These are phyloP conservation scores for Eucalyptus globulus DNA, from an alignment of 345 rosid genomes.

Conservation along the genomic window DNA sequence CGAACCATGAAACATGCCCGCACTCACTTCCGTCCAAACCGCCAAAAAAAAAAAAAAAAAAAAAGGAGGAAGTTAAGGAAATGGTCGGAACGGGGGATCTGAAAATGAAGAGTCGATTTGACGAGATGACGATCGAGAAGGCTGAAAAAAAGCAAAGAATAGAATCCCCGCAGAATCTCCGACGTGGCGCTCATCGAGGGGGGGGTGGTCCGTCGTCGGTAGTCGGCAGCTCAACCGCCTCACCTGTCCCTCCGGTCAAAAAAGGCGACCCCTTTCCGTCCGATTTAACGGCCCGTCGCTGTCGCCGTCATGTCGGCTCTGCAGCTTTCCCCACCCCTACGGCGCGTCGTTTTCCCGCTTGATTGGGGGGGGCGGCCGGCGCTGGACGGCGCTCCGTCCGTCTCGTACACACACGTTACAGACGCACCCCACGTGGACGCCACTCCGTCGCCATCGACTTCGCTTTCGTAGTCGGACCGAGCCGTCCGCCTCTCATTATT, in stretches of 20 bases:
- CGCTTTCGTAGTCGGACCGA: neutral
- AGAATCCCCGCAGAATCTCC: neutral
- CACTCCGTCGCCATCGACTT: neutral
- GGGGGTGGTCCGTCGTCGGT: neutral
- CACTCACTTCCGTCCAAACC: neutral
- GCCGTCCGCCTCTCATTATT: neutral
- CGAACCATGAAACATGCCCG: neutral
- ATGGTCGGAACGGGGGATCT: neutral
- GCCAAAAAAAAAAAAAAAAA: neutral
- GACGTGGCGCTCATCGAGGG: neutral
- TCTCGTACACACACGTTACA: neutral
- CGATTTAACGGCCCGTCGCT: neutral
- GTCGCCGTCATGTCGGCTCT: neutral
- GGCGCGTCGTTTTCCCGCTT: neutral
- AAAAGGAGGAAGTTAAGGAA: too few species aligned
- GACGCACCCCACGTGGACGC: neutral
- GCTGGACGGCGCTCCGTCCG: neutral
- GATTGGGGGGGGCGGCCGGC: neutral
- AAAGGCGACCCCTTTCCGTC: neutral
- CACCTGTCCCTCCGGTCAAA: neutral
- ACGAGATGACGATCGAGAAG: neutral
- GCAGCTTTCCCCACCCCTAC: neutral
- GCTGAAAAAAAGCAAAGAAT: too few species aligned
- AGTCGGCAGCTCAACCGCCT: neutral
- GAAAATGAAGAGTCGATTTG: neutral